Percentiles rank a stretch among this genome's conserved stretches.
Evolutionary conservation across 768 basidiomycete genomes (phyloP).

Genomic region (Termitomyces sp.): DNA sequence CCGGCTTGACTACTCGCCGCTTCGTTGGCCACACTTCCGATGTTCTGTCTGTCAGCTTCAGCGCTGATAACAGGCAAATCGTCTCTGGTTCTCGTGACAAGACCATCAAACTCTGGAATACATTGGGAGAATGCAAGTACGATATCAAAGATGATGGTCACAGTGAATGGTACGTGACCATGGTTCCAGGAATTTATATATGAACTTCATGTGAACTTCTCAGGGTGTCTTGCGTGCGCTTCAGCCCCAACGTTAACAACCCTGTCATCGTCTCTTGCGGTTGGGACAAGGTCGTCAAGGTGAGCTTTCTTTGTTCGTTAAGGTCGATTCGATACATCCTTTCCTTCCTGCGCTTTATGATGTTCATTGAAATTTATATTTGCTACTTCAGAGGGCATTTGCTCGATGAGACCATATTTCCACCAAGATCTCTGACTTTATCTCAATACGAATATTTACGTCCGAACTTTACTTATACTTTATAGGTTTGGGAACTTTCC

Average conservation of each 20-base stretch:
- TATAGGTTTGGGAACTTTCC: conserved; percentile 97
- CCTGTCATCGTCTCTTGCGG: conserved; percentile 98
- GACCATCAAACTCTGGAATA: conserved; percentile 99
- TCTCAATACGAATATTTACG: conserved; percentile 27
- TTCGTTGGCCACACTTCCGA: conserved; percentile 98
- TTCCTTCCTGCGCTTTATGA: conserved; percentile 19
- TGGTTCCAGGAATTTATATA: conserved; percentile 13
- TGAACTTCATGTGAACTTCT: conserved; percentile 7
- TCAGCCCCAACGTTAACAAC: conserved; percentile 96
- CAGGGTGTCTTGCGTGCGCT: conserved; percentile 99
- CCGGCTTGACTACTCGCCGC: conserved; percentile 89
- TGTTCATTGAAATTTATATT: conserved; percentile 50
- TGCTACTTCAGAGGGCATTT: conserved; percentile 81
- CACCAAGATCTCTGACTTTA: conserved; percentile 73
- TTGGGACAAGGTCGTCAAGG: conserved; percentile 99
- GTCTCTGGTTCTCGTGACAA: conserved; percentile 97
- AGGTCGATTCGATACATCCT: neutral
- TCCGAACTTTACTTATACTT: conserved; percentile 10
- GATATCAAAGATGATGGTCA: conserved; percentile 99
- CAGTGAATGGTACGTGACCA: conserved; percentile 71
- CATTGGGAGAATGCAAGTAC: conserved; percentile 99
- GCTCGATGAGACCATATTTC: conserved; percentile 70
- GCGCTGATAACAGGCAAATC: conserved; percentile 99
- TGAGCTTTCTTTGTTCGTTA: conserved; percentile 31
- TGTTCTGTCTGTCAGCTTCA: conserved; percentile 98